These are phyloP conservation scores for Spathaspora girioi DNA, from an alignment of 805 yeast species.

Conservation along the genomic window DNA sequence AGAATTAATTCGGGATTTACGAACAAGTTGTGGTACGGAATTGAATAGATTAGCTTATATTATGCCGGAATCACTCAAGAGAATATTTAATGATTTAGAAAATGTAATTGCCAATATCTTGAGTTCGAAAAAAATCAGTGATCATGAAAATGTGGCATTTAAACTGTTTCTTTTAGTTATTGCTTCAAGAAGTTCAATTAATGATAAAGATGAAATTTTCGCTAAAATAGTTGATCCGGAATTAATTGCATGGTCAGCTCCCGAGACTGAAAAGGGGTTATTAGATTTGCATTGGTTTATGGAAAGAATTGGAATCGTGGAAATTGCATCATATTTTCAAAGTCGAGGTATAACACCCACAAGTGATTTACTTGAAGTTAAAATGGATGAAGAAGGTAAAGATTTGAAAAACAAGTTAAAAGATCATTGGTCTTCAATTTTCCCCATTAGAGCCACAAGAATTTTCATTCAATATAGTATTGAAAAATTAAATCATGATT, in stretches of 20 bases:
- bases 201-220: constrained; percentile 73
- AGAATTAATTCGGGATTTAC: constrained; percentile 78
- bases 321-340: constrained; percentile 87
- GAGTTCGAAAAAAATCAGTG: constrained; percentile 66
- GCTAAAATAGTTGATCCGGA: constrained; percentile 91
- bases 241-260: constrained; percentile 87
- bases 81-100: constrained; percentile 79
- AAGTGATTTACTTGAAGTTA: constrained; percentile 70
- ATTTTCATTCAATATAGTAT: constrained; percentile 93
- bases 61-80: constrained; percentile 87
- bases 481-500: constrained; percentile 79
- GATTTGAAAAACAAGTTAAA: constrained; percentile 71
- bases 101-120: constrained; percentile 71
- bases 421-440: constrained; percentile 89
- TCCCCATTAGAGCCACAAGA: constrained; percentile 94
- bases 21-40: constrained; percentile 93
- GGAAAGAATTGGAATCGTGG: constrained; percentile 94
- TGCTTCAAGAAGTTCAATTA: constrained; percentile 78
- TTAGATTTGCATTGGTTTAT: constrained; percentile 94
- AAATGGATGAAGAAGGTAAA: constrained; percentile 89
- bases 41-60: constrained; percentile 88
- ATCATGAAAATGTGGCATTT: constrained; percentile 91
- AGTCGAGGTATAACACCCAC: constrained; percentile 74
- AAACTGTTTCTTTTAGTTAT: constrained; percentile 89
- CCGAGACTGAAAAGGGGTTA: constrained; percentile 83